Percentiles rank a stretch among this genome's conserved stretches.
Evolutionary conservation across 331 rosid genomes (phyloP).

Genomic region (Malus hybrid): DNA sequence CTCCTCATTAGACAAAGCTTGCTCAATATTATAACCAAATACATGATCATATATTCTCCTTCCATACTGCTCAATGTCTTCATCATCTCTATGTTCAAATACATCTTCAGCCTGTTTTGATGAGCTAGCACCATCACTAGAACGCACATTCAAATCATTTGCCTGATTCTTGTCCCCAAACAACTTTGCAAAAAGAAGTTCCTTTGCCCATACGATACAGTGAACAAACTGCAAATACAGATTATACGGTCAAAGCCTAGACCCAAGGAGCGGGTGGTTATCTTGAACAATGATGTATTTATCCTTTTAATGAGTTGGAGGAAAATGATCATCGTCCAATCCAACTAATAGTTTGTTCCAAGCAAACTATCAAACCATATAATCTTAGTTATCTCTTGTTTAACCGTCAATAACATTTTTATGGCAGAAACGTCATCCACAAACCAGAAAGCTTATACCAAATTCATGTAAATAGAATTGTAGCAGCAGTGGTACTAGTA

Average conservation of each 20-base stretch:
- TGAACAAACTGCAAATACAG: slow-evolving; percentile 75
- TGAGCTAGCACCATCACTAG: slow-evolving; percentile 76
- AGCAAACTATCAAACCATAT: background rate
- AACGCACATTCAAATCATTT: slow-evolving; percentile 81
- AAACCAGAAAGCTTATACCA: background rate
- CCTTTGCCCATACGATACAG: slow-evolving; percentile 99
- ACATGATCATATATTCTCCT: slow-evolving; percentile 91
- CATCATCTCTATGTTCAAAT: slow-evolving; percentile 67
- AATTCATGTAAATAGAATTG: background rate
- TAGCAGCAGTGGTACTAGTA: background rate
- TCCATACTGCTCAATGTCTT: slow-evolving; percentile 81
- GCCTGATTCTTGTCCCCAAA: slow-evolving; percentile 91
- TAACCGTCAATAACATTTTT: background rate
- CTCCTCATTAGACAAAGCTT: slow-evolving; percentile 82
- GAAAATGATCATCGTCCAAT: background rate
- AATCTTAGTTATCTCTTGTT: background rate
- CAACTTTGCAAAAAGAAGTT: slow-evolving; percentile 81
- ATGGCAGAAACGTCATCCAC: background rate
- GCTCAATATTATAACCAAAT: slow-evolving; percentile 86
- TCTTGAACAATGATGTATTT: background rate
- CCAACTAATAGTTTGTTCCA: background rate
- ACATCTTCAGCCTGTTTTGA: slow-evolving; percentile 69
- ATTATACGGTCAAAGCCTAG: background rate
- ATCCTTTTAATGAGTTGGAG: background rate
- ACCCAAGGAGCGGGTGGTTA: background rate